Percentiles rank a stretch among this genome's conserved stretches.
Evolutionary conservation across 306 rosid species (phyloP).

Genomic region (Cucurbita ficifolia): DNA sequence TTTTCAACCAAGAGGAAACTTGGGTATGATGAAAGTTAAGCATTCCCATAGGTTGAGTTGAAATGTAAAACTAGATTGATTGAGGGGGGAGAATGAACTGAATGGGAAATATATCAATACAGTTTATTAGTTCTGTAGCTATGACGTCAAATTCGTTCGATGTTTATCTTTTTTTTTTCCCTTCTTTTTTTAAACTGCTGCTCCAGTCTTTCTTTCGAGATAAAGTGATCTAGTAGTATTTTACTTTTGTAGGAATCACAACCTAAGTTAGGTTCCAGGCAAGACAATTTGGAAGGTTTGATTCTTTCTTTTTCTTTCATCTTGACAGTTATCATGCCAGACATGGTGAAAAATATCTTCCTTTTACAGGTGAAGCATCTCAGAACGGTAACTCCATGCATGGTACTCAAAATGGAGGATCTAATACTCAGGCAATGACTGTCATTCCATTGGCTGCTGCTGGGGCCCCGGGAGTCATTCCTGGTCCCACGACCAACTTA

Average conservation of each 20-base stretch:
- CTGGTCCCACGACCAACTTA: slow-evolving; percentile 88
- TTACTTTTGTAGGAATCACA: slow-evolving; percentile 54
- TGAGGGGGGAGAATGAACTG: background rate
- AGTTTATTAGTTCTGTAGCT: background rate
- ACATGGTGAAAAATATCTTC: slow-evolving; percentile 3
- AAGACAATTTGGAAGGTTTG: slow-evolving; percentile 79
- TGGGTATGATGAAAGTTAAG: background rate
- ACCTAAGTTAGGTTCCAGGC: slow-evolving; percentile 61
- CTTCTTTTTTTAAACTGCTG: background rate
- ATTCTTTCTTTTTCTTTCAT: slow-evolving; percentile 11
- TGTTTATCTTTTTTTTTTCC: too few species aligned
- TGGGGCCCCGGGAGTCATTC: slow-evolving; percentile 57
- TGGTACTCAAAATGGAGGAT: slow-evolving; percentile 69
- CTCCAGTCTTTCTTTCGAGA: background rate
- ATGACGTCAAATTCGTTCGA: background rate
- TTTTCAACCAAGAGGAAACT: background rate
- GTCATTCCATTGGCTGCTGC: slow-evolving; percentile 47
- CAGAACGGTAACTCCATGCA: slow-evolving; percentile 67
- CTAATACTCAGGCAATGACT: slow-evolving; percentile 58
- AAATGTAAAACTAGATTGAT: background rate
- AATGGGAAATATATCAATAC: background rate
- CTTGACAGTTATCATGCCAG: background rate
- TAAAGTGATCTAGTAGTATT: background rate
- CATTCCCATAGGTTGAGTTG: background rate
- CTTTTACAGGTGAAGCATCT: slow-evolving; percentile 57